Evolutionary conservation across 768 basidiomycete species (phyloP), one percentile per base, ranked within the genome.

Genomic region (Strobilomyces dryophilus): DNA sequence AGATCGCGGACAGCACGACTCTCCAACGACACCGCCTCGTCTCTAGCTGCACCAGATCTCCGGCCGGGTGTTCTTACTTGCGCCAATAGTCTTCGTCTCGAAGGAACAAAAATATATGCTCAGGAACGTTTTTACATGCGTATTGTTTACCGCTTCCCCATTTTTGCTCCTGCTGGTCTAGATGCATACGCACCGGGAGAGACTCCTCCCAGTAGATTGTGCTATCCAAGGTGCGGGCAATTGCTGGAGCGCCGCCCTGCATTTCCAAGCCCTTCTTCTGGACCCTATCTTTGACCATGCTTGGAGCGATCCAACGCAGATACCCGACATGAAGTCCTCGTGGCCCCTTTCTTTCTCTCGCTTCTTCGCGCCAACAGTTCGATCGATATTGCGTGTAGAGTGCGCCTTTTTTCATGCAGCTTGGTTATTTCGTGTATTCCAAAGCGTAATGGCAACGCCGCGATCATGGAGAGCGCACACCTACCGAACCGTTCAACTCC

Each of bases 291-390:
- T 58, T 47, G 55, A 61, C 59, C 18, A 56, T 60, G 55, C 55
- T 62, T 70, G 63, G 66, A 66, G 64, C 61, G 67, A 71, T 71
- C 60, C 56, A 59, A 59, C 58, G 54, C 66, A 70, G 68, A 71
- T 70, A 70, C 62, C 66, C 67, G 67, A 70, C 62, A 70, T 70
- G 70, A 70, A 66, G 42, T 60, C 64, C 68, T 66, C 68, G 66
- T 70, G 67, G 62, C 39, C 53, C 44, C 53, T 64, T 52, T 58
- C 59, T 60, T 50, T 58, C 59, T 63, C 60, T 67, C 65, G 61
- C 64, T 64, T 67, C 63, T 67, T 65, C 56, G 52, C 65, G 61
- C 69, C 62, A 58, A 66, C 65, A 51, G 56, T 61, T 49, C 61
- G 68, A 71, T 70, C 68, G 68, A 39, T 67, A 59, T 66, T 64